phyloP scores from a whole-genome alignment of 139 green algal genomes.

The Deuterostichococcus epilithicus region DNA sequence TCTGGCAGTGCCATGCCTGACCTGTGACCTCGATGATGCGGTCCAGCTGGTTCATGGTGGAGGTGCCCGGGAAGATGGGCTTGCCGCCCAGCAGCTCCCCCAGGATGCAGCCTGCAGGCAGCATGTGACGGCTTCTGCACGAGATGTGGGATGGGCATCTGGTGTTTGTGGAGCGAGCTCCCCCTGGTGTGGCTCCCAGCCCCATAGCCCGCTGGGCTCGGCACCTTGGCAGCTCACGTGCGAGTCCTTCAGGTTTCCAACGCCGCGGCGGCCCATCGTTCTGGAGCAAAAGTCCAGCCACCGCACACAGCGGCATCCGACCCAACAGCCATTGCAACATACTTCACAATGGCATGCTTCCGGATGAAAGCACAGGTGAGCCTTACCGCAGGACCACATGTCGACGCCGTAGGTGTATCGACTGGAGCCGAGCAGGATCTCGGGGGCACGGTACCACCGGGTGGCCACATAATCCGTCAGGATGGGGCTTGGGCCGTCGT shows the following conservation, averaged over 20 bases:
- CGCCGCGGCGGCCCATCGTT: no score
- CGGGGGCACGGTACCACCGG: constrained; percentile 91
- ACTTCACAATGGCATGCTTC: background rate
- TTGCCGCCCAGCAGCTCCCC: constrained; percentile 89
- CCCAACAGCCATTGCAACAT: no score
- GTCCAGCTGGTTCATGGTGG: constrained; percentile 95
- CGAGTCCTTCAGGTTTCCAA: no score
- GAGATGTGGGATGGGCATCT: no score
- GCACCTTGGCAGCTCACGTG: no score
- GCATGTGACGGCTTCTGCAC: no score
- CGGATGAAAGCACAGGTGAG: background rate
- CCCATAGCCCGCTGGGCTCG: no score
- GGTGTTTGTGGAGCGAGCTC: no score
- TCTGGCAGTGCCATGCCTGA: background rate
- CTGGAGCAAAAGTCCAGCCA: no score
- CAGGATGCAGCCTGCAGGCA: constrained; percentile 86
- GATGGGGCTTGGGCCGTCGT: constrained; percentile 55
- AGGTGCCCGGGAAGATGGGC: constrained; percentile 90
- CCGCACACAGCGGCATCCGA: no score
- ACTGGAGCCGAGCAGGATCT: constrained; percentile 92
- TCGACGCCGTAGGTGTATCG: constrained; percentile 97
- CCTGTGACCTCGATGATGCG: constrained; percentile 81
- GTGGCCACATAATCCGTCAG: constrained; percentile 99
- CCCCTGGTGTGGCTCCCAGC: no score
- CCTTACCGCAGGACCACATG: constrained; percentile 92